Evolutionary conservation across 306 rosid species (phyloP).

Genomic region (barrel medic (Medicago truncatula)): MtrunA17r5.0-ANR NC_053049.1:7731501-7732000

Average conservation of each 20-base stretch:
- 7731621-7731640: slow-evolving; percentile 57
- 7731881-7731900: slow-evolving; percentile 73
- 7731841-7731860: slow-evolving; percentile 52
- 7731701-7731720: slow-evolving; percentile 69
- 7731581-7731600: slow-evolving; percentile 60
- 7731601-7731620: slow-evolving; percentile 63
- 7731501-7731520: neutral
- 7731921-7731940: slow-evolving; percentile 56
- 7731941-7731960: slow-evolving; percentile 63
- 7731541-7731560: slow-evolving; percentile 70
- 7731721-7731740: slow-evolving; percentile 45
- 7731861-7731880: slow-evolving; percentile 64
- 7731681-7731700: slow-evolving; percentile 58
- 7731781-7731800: slow-evolving; percentile 59
- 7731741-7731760: slow-evolving; percentile 59
- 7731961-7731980: slow-evolving; percentile 66
- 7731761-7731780: slow-evolving; percentile 59
- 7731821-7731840: slow-evolving; percentile 39
- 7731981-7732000: slow-evolving; percentile 49
- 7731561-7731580: slow-evolving; percentile 61
- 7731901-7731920: slow-evolving; percentile 74
- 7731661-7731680: slow-evolving; percentile 50
- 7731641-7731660: slow-evolving; percentile 38
- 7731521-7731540: slow-evolving; percentile 20
- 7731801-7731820: slow-evolving; percentile 56